A percentile compares a stretch with the other conserved stretches of the same genome.
phyloP scores from a whole-genome alignment of 805 yeast genomes.

The Clavispora asparagi region DNA sequence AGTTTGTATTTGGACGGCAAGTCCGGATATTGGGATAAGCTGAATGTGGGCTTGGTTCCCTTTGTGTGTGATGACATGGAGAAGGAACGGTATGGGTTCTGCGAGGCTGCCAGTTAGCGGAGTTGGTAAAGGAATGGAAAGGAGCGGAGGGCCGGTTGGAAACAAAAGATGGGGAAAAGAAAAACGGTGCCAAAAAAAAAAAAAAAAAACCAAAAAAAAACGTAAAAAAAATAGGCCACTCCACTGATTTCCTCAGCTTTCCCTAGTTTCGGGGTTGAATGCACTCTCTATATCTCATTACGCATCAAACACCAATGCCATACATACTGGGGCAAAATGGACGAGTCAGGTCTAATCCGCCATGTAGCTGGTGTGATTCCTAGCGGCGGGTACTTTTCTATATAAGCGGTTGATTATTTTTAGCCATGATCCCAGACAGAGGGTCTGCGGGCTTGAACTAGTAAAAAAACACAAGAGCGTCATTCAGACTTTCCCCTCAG shows the following conservation, averaged over 20 bases:
- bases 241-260: neutral
- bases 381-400: neutral
- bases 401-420: neutral
- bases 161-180: neutral
- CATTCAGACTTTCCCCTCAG: neutral
- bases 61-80: neutral
- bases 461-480: neutral
- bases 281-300: neutral
- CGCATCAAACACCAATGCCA: neutral
- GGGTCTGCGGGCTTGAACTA: no score
- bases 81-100: neutral
- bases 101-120: neutral
- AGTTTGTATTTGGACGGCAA: conserved; percentile 39
- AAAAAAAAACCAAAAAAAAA: neutral
- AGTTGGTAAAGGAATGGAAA: neutral
- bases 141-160: no score
- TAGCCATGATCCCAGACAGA: neutral
- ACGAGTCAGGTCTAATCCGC: no score
- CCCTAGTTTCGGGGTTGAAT: neutral
- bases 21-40: conserved; percentile 25
- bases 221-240: neutral
- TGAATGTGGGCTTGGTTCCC: conserved; percentile 3
- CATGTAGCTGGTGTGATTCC: neutral
- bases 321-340: neutral
- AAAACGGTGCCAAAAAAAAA: no score